Percentiles rank a stretch among this genome's conserved stretches.
These are phyloP conservation scores for Euphorbia tirucalli DNA, from an alignment of 345 rosid genomes.

Conservation along the genomic window DNA sequence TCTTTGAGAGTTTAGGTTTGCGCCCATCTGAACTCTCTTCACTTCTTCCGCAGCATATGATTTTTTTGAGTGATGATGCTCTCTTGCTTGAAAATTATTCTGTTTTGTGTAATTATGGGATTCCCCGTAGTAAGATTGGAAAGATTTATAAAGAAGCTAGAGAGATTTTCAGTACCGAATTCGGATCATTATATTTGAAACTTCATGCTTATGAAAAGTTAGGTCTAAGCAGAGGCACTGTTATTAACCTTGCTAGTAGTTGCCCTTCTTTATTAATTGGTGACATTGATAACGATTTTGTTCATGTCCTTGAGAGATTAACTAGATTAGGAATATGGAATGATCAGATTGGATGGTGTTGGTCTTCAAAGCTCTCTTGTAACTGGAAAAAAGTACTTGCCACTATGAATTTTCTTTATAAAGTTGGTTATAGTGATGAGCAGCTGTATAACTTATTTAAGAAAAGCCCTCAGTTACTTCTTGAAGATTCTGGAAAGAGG, in stretches of 20 bases:
- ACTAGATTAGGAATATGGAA: slow-evolving; percentile 43
- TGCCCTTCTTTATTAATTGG: slow-evolving; percentile 57
- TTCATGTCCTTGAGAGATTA: slow-evolving; percentile 49
- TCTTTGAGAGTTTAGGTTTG: slow-evolving; percentile 86
- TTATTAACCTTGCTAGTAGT: slow-evolving; percentile 56
- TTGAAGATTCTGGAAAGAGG: slow-evolving; percentile 64
- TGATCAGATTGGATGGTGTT: slow-evolving; percentile 46
- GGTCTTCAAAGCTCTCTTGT: slow-evolving; percentile 40
- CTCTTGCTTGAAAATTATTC: slow-evolving; percentile 64
- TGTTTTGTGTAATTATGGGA: slow-evolving; percentile 58
- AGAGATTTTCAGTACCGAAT: slow-evolving; percentile 49
- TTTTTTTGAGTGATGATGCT: slow-evolving; percentile 55
- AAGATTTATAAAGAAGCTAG: slow-evolving; percentile 60
- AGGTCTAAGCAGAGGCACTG: slow-evolving; percentile 50
- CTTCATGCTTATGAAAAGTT: slow-evolving; percentile 56
- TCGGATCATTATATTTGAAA: slow-evolving; percentile 43
- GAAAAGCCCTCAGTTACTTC: slow-evolving; percentile 48
- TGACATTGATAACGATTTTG: slow-evolving; percentile 46
- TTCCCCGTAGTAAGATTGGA: slow-evolving; percentile 69
- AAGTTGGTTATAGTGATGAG: slow-evolving; percentile 51
- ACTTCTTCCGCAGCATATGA: slow-evolving; percentile 48
- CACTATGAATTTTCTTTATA: slow-evolving; percentile 60
- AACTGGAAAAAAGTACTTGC: slow-evolving; percentile 62
- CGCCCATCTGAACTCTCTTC: slow-evolving; percentile 37
- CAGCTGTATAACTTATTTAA: slow-evolving; percentile 43